A percentile compares a stretch with the other conserved stretches of the same genome.
Evolutionary conservation across 305 asterid genomes (phyloP).

Genomic region (Euphrasia arctica): DNA sequence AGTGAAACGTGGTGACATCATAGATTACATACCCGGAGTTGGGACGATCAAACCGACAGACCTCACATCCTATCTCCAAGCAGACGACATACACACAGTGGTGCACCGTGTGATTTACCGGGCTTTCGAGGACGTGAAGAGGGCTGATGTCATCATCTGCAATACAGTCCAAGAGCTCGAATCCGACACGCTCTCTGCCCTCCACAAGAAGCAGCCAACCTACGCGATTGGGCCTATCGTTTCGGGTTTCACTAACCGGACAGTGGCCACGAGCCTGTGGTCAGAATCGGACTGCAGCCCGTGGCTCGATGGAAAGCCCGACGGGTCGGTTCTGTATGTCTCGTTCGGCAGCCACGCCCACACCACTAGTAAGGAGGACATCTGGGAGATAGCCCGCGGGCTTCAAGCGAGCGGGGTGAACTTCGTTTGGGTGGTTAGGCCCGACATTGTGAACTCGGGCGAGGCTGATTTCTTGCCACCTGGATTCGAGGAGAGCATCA

Average conservation of each 20-base stretch:
- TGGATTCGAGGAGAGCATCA: conserved; percentile 42
- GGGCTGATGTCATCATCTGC: conserved; percentile 62
- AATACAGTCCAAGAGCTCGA: conserved; percentile 82
- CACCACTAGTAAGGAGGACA: conserved; percentile 45
- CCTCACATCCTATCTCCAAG: conserved; percentile 61
- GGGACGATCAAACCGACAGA: conserved; percentile 53
- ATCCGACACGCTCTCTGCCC: conserved; percentile 45
- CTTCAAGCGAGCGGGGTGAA: conserved; percentile 48
- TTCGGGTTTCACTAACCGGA: conserved; percentile 40
- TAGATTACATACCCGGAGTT: conserved; percentile 76
- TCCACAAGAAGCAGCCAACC: conserved; percentile 46
- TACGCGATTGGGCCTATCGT: conserved; percentile 74
- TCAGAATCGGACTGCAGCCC: conserved; percentile 68
- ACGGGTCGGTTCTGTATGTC: conserved; percentile 65
- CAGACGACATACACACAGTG: conserved; percentile 44
- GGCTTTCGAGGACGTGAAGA: conserved; percentile 55
- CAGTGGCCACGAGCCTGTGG: conserved; percentile 59
- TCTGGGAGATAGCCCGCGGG: conserved; percentile 69
- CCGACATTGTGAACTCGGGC: conserved; percentile 66
- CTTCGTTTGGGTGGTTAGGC: conserved; percentile 77
- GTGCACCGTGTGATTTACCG: conserved; percentile 61
- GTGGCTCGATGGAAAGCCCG: conserved; percentile 62
- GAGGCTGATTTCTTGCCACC: conserved; percentile 49
- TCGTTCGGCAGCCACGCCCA: conserved; percentile 82
- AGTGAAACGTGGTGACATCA: conserved; percentile 50